Evolutionary conservation across 768 basidiomycete species (phyloP).

Genomic region (Kwoniella sp.): DNA sequence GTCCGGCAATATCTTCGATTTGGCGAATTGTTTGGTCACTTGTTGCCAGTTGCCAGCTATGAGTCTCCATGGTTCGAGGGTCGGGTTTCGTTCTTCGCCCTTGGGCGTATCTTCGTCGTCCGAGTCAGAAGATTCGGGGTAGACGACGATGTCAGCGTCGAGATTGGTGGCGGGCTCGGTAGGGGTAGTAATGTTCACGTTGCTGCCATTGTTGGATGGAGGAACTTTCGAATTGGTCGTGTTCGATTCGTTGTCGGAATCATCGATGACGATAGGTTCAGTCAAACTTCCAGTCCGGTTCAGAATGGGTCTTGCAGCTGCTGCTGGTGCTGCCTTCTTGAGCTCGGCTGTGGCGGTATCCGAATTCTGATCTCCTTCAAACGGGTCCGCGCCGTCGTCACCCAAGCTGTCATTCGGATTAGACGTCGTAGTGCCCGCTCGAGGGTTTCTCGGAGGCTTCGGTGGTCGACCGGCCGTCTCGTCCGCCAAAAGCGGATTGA

Average conservation of each 20-base stretch:
- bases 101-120: neutral
- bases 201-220: no score
- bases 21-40: neutral
- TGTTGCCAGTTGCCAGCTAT: constrained; percentile 1
- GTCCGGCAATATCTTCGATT: neutral
- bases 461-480: neutral
- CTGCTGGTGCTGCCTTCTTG: no score
- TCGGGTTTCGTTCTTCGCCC: neutral
- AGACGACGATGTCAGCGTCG: neutral
- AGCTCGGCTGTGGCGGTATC: neutral
- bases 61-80: constrained; percentile 16
- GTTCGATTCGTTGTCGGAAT: constrained; percentile 4
- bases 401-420: no score
- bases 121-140: neutral
- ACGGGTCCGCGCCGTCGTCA: no score
- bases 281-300: no score
- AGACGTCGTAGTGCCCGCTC: no score
- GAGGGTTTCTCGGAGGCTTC: neutral
- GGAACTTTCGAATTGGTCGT: no score
- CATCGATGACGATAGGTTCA: constrained; percentile 1
- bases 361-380: no score
- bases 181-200: no score
- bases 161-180: no score
- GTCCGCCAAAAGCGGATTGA: constrained; percentile 17
- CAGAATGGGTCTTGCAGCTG: no score